Evolutionary conservation across 345 rosid genomes (phyloP), one percentile per base, ranked within the genome.

Genomic region (Salix koriyanagi): DNA sequence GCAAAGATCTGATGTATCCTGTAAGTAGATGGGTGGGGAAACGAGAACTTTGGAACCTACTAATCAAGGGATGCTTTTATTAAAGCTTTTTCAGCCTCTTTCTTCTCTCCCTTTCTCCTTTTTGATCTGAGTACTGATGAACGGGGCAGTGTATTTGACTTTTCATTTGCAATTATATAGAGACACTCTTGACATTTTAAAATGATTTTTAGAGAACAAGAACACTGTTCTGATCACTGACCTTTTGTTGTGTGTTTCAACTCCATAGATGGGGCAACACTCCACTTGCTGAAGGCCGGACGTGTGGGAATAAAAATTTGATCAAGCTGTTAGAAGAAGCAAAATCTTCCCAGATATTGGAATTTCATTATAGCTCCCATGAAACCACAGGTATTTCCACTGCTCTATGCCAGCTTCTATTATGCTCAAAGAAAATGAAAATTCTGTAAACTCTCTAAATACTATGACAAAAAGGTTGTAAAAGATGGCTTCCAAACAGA

Each of bases 231-330:
- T 30, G 32, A 44, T 76, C 28, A 69, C 44, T 3, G 12, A 37
- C 36, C 50, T 39, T 10, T 67, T 62, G 30, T 61, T 54, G 23
- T 32, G 46, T 65, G 42, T 65, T 65, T 72, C 21, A 58, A 64
- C 25, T 80, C 28, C 76, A 67, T 77, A 96, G 99, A 84, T 92
- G 97, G 97, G 99, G 97, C 65, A 92, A 88, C 72, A 89, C 91
- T 41, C 97, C 98, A 4, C 75, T 93, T 76, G 95, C 87, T 56
- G 99, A 92, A 84, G 89, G 87, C 2, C 83, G 86, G 73, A 82
- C 80, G 77, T 87, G 90, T 23, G 97, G 98, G 75, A 94, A 92
- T 89, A 94, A 90, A 84, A 92, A 89, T 32, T 81, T 96, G 85
- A 90, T 94, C 77, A 88, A 80, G 82, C 82, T 96, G 77, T 87